A percentile compares a stretch with the other conserved stretches of the same genome.
Conservation (phyloP, 129 eudicot species). For the Rutidosis leptorrhynchoides region DNA sequence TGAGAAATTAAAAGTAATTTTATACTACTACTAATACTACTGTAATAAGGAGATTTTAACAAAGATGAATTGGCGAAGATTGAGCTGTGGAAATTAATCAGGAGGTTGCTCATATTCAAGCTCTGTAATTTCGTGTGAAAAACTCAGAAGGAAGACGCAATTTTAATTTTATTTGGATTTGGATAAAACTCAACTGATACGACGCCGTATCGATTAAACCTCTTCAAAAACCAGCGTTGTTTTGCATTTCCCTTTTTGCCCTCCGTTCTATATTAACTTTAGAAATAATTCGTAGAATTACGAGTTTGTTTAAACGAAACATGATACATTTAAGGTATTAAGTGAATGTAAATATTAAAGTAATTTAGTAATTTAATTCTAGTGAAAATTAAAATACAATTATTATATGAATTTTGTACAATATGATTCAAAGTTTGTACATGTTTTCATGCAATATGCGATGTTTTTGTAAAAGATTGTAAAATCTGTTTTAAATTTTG, state of each 20-base stretch:
- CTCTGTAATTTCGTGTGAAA: conserved; percentile 1
- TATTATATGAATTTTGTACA: too few species aligned
- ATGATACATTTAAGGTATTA: too few species aligned
- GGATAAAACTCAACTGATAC: background rate
- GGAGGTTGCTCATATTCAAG: conserved; percentile 14
- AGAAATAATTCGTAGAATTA: too few species aligned
- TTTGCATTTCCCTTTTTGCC: background rate
- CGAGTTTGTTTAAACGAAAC: too few species aligned
- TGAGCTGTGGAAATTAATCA: background rate
- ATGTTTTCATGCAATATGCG: too few species aligned
- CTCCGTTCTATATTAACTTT: background rate
- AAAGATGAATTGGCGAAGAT: conserved; percentile 3
- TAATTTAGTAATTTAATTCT: too few species aligned
- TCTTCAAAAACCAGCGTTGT: conserved; percentile 18
- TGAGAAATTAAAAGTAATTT: conserved; percentile 9
- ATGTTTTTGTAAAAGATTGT: too few species aligned
- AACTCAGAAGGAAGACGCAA: background rate
- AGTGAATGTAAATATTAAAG: too few species aligned
- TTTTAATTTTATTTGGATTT: background rate
- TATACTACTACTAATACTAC: conserved; percentile 1
- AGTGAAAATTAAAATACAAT: too few species aligned
- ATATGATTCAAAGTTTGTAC: too few species aligned
- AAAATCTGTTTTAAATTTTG: too few species aligned
- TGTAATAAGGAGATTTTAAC: conserved; percentile 4
- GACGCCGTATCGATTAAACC: conserved; percentile 18